These are phyloP conservation scores for Verticillium tricorpus DNA, from an alignment of 2,329 filamentous ascomycete genomes.

Conservation along the genomic window DNA sequence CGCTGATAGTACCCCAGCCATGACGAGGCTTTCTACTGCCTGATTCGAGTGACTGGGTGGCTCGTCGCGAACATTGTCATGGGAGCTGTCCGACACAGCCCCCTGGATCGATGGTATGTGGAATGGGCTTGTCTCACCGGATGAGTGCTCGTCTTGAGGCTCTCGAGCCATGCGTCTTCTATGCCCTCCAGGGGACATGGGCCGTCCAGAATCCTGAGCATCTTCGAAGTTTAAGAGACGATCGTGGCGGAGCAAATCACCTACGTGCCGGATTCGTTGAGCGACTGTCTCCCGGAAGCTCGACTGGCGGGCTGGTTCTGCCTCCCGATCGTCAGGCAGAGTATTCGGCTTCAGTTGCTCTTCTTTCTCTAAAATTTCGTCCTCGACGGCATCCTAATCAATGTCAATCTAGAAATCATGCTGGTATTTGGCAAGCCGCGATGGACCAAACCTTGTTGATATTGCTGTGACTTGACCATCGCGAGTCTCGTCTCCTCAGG, in stretches of 20 bases:
- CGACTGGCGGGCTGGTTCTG: background rate
- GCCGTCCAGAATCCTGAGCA: background rate
- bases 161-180: background rate
- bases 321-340: background rate
- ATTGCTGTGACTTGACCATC: background rate
- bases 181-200: background rate
- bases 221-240: too few species aligned
- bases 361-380: background rate
- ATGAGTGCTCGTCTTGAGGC: background rate
- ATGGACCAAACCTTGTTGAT: background rate
- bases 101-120: background rate
- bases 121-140: background rate
- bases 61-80: background rate
- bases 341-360: background rate
- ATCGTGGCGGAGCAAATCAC: background rate
- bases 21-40: background rate
- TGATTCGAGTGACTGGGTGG: background rate
- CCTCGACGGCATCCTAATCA: background rate
- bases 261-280: background rate
- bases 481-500: background rate
- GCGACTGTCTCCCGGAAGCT: background rate
- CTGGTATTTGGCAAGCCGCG: too few species aligned
- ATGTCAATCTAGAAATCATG: background rate
- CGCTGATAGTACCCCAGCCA: background rate
- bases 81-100: background rate